Evolutionary conservation across 2,329 filamentous ascomycete genomes (phyloP).

Genomic region (Emmonsiellopsis sp.): DNA sequence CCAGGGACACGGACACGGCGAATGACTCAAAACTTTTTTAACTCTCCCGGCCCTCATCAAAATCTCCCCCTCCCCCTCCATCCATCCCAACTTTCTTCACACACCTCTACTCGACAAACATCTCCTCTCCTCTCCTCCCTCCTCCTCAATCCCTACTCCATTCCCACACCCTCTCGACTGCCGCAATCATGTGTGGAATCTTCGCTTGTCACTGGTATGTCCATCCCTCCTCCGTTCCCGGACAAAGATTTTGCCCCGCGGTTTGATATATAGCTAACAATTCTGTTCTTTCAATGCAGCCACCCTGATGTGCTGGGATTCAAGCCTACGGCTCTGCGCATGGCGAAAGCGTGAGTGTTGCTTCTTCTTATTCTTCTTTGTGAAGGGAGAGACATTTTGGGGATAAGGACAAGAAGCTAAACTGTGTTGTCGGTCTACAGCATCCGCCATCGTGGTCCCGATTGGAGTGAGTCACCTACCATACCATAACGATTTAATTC

Average conservation of each 20-base stretch:
- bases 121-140: conserved; percentile 7
- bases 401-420: neutral
- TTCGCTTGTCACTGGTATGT: conserved; percentile 88
- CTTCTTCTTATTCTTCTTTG: neutral
- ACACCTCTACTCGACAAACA: conserved; percentile 12
- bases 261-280: neutral
- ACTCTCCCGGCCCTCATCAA: neutral
- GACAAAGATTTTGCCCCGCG: neutral
- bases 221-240: conserved; percentile 2
- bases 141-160: conserved; percentile 16
- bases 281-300: conserved; percentile 30
- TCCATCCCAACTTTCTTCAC: conserved; percentile 18
- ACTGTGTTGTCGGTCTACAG: conserved; percentile 39
- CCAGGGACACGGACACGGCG: neutral
- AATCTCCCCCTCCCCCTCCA: conserved; percentile 12
- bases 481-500: neutral
- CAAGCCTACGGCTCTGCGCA: conserved; percentile 86
- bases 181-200: conserved; percentile 81
- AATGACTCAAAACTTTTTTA: neutral
- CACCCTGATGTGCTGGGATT: conserved; percentile 94
- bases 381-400: neutral
- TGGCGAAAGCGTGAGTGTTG: conserved; percentile 77
- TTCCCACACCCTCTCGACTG: no score
- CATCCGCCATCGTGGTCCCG: conserved; percentile 89
- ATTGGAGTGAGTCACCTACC: conserved; percentile 78